Evolutionary conservation across 805 yeast species (phyloP).

Genomic region (Pichia deserticola): DNA sequence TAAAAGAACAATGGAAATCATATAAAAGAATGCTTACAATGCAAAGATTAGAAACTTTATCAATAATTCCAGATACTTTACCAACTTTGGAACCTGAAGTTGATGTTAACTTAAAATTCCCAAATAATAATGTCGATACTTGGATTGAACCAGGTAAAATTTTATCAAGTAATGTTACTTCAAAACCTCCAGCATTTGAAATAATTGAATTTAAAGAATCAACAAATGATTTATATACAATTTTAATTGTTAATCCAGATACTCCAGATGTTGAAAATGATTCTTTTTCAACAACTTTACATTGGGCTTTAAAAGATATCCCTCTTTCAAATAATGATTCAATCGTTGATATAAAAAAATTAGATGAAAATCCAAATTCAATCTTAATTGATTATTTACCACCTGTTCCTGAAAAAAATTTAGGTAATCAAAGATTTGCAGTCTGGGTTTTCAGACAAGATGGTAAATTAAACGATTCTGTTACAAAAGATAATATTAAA

Average conservation of each 20-base stretch:
- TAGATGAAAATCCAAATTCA: constrained; percentile 30
- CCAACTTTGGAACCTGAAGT: constrained; percentile 81
- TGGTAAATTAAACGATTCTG: constrained; percentile 15
- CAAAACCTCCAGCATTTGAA: constrained; percentile 68
- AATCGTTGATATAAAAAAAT: constrained; percentile 40
- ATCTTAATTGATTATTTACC: constrained; percentile 62
- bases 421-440: constrained; percentile 73
- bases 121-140: constrained; percentile 48
- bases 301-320: constrained; percentile 71
- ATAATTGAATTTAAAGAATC: constrained; percentile 62
- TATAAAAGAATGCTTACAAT: constrained; percentile 69
- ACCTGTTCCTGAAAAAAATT: constrained; percentile 83
- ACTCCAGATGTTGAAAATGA: constrained; percentile 69
- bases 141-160: constrained; percentile 76
- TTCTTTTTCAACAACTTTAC: constrained; percentile 61
- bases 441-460: constrained; percentile 87
- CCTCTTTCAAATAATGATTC: constrained; percentile 51
- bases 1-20: constrained; percentile 64
- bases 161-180: constrained; percentile 66
- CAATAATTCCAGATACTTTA: constrained; percentile 87
- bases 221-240: constrained; percentile 55
- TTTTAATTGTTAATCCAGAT: constrained; percentile 86
- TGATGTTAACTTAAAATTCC: constrained; percentile 68
- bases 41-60: constrained; percentile 85
- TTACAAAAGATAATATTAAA: constrained; percentile 13